These are phyloP conservation scores for Tolypocladium ovalisporum DNA, from an alignment of 2,329 filamentous ascomycete species.

Conservation along the genomic window DNA sequence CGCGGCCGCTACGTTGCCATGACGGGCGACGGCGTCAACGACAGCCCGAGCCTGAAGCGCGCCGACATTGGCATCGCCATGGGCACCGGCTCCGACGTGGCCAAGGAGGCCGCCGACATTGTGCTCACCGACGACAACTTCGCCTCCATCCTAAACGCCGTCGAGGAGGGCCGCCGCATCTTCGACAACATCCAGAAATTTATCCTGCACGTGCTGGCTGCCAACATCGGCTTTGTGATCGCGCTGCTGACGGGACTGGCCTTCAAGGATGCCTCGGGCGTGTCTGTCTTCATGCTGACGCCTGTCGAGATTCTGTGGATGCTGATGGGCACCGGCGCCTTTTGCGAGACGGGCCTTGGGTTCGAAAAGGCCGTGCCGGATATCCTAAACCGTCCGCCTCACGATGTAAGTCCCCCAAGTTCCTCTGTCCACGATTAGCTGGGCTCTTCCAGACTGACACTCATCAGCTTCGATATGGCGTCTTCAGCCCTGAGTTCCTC, in stretches of 20 bases:
- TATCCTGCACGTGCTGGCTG: slow-evolving; percentile 53
- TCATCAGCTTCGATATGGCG: slow-evolving; percentile 32
- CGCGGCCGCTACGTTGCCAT: slow-evolving; percentile 56
- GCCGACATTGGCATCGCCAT: slow-evolving; percentile 64
- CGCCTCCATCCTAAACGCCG: slow-evolving; percentile 57
- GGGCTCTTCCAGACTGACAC: not conserved
- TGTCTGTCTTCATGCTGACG: slow-evolving; percentile 61
- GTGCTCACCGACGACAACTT: slow-evolving; percentile 66
- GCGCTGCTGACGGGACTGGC: slow-evolving; percentile 58
- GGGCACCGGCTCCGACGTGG: slow-evolving; percentile 60
- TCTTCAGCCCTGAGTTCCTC: slow-evolving; percentile 55
- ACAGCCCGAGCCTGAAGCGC: slow-evolving; percentile 56
- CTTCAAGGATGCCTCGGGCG: slow-evolving; percentile 52
- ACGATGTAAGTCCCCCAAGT: slow-evolving; percentile 38
- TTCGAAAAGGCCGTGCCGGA: slow-evolving; percentile 60
- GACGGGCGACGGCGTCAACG: slow-evolving; percentile 64
- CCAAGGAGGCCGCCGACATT: slow-evolving; percentile 57
- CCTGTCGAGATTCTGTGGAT: slow-evolving; percentile 72
- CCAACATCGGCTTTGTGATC: slow-evolving; percentile 60
- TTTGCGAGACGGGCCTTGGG: slow-evolving; percentile 66
- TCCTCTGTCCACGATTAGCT: not conserved
- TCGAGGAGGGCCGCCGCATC: slow-evolving; percentile 60
- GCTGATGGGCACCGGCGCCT: slow-evolving; percentile 65
- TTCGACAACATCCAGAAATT: slow-evolving; percentile 70
- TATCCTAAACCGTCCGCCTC: slow-evolving; percentile 57